Evolutionary conservation across 306 rosid genomes (phyloP), one percentile per base, ranked within the genome.

Genomic region (Heteromeles arbutifolia): DNA sequence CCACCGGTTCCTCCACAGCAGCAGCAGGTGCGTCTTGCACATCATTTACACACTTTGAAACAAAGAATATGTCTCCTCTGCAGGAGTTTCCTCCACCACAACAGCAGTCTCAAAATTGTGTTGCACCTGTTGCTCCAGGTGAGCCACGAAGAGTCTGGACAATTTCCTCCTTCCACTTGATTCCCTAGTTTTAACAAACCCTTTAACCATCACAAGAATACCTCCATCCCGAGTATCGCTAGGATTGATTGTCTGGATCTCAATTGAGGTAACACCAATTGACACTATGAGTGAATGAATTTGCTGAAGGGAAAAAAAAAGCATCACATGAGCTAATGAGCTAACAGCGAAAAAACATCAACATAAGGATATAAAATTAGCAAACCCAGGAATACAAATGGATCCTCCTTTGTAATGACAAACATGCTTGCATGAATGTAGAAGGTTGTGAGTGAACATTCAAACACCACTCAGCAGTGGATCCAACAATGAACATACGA

Each of bases 181-280:
- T 59, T 90, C 99, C 79, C 90, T 90, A 7, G 86, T 74, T 86
- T 89, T 92, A 61, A 93, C 92, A 83, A 80, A 77, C 26, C 99
- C 99, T 6, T 97, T 86, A 82, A 92, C 96, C 92, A 92, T 81
- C n/a, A n/a, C n/a, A n/a, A 95, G 88, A 63, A 95, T 86, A 58
- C 99, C 93, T 82, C 96, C 91, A 84, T 82, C 80, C 96, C 91
- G 83, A 25, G 99, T 92, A 48, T 89, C 91, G 28, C 92, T 87
- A 53, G 97, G 85, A 82, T 95, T 92, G 77, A 90, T 87, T 1
- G 97, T 95, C 88, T 89, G 88, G 80, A 95, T 89, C 88, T 93
- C 95, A 41, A 92, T 86, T 4, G 91, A 76, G 65, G 87, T 77
- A 81, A 88, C 84, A 88, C 80, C 88, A 83, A 89, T 90, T 8